Evolutionary conservation across 2,329 filamentous ascomycete species (phyloP).

Genomic region (Nemania sp.): DNA sequence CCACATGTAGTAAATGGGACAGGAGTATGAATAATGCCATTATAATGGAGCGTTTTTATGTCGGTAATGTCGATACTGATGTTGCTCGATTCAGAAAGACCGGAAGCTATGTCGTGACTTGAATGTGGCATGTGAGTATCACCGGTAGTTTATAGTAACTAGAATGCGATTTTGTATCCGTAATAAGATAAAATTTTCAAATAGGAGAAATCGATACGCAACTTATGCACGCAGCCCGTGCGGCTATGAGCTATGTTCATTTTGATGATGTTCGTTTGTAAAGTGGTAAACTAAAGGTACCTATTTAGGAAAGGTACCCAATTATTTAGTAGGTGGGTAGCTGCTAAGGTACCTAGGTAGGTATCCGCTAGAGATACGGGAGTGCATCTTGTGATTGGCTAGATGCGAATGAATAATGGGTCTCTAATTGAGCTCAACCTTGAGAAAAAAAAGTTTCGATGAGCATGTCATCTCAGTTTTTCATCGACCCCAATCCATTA

Average conservation of each 20-base stretch:
- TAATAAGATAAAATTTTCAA: neutral
- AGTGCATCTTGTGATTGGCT: conserved; percentile 12
- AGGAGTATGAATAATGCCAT: neutral
- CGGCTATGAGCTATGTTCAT: neutral
- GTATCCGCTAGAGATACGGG: neutral
- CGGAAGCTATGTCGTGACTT: conserved; percentile 5
- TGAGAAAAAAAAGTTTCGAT: conserved; percentile 42
- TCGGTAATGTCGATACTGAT: neutral
- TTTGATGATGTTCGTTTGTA: neutral
- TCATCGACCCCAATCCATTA: neutral
- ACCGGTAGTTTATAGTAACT: neutral
- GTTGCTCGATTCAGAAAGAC: neutral
- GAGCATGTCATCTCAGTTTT: neutral
- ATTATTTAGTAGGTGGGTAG: neutral
- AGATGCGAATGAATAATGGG: neutral
- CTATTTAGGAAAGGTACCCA: neutral
- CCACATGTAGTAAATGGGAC: conserved; percentile 35
- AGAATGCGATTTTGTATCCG: neutral
- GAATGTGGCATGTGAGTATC: neutral
- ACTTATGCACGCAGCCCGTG: neutral
- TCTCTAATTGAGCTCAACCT: neutral
- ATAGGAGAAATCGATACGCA: neutral
- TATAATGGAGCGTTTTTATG: neutral
- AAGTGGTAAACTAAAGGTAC: neutral
- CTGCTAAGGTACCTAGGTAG: conserved; percentile 8